A percentile compares a stretch with the other conserved stretches of the same genome.
Conservation (phyloP, 2,329 filamentous ascomycete species). For the Diplodia corticola region DNA sequence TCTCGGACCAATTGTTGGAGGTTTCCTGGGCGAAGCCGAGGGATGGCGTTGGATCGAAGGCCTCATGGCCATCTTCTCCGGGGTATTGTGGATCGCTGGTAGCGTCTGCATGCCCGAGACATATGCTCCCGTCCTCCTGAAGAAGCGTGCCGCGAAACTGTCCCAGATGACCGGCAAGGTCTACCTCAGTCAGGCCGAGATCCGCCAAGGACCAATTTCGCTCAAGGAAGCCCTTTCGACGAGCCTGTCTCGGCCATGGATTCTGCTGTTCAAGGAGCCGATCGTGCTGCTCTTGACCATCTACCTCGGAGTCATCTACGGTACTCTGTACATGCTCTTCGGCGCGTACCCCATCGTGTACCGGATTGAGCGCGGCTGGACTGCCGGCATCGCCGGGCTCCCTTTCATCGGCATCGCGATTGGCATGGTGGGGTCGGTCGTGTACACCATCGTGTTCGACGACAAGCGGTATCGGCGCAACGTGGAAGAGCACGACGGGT, state of each 20-base stretch:
- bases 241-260: conserved; percentile 65
- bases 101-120: conserved; percentile 48
- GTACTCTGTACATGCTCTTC: conserved; percentile 53
- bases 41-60: conserved; percentile 72
- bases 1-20: conserved; percentile 65
- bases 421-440: conserved; percentile 62
- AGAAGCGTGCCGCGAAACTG: conserved; percentile 50
- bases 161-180: conserved; percentile 53
- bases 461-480: conserved; percentile 41
- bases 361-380: conserved; percentile 47
- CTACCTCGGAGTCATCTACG: conserved; percentile 64
- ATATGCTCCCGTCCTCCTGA: conserved; percentile 54
- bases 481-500: conserved; percentile 51
- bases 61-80: conserved; percentile 53
- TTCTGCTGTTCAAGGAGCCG: conserved; percentile 68
- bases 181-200: conserved; percentile 47
- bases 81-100: conserved; percentile 45
- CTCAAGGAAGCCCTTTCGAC: conserved; percentile 55
- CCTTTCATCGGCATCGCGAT: conserved; percentile 68
- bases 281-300: conserved; percentile 65
- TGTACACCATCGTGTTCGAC: conserved; percentile 48
- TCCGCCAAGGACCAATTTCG: conserved; percentile 46
- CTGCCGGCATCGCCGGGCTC: conserved; percentile 39
- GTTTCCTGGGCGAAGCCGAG: conserved; percentile 63
- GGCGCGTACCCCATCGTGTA: conserved; percentile 61